Evolutionary conservation across 768 basidiomycete species (phyloP), one percentile per base, ranked within the genome.

Genomic region (Leccinum arenicola): DNA sequence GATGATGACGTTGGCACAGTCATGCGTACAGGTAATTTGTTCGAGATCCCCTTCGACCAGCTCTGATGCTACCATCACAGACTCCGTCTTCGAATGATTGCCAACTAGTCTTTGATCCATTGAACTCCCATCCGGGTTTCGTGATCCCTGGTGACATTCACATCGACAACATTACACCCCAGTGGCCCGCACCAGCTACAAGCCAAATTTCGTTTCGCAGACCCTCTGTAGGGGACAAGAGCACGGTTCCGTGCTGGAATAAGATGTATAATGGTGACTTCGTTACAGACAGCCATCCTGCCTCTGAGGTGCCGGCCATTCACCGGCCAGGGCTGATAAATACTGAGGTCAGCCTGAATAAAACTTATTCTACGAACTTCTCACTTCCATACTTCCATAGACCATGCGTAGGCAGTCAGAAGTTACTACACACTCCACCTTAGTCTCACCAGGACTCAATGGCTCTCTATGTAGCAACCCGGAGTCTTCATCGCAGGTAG

Each of bases 401-500:
- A 12, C 14, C 21, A 19, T 10, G 21, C 4, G 1, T n/a, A 38
- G 29, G 33, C 52, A 31, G 15, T 14, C 31, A 2, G 19, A 21
- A 10, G 10, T 49, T 33, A 35, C 31, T 4, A 23, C 47, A 3
- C 17, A 51, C 55, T 21, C 51, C 27, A 56, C 36, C 17, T 51
- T 49, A 25, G 8, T 38, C 45, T 55, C 57, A 17, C 50, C 48
- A 7, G 29, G n/a, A 25, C 19, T 36, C 7, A 15, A 43, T 21
- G 12, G 23, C 14, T 40, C 56, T 52, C 25, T 23, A 38, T 17
- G 25, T 31, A 54, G 60, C 23, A 21, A 19, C 3, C 38, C 50
- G 15, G 52, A 52, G 31, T 54, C 54, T 11, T 38, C 11, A 9
- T 48, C 50, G 6, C 56, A 52, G 17, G 67, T 66, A 14, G 59